A percentile compares a stretch with the other conserved stretches of the same genome.
Evolutionary conservation across 345 rosid genomes (phyloP).

Genomic region (Eucalyptus paniculata): DNA sequence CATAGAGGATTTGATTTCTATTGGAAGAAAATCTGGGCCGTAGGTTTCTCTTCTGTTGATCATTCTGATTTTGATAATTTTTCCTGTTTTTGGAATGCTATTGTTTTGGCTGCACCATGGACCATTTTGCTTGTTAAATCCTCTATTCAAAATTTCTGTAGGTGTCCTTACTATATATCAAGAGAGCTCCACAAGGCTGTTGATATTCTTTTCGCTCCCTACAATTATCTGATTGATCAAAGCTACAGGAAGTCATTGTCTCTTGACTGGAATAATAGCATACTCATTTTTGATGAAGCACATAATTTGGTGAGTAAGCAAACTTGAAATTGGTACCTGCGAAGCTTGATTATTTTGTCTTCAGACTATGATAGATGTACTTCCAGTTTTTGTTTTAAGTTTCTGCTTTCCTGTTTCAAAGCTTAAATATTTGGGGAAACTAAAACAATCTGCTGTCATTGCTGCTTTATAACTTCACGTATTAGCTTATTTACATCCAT

Average conservation of each 20-base stretch:
- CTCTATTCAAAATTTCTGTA: conserved; percentile 4
- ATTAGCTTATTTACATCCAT: not conserved
- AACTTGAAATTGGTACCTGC: not conserved
- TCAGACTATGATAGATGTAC: not conserved
- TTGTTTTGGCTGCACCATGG: not conserved
- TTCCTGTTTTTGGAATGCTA: not conserved
- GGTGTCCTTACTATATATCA: conserved; percentile 84
- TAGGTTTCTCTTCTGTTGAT: conserved; percentile 20
- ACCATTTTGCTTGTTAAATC: not conserved
- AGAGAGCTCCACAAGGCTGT: conserved; percentile 80
- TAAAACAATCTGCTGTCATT: not conserved
- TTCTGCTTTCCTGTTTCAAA: not conserved
- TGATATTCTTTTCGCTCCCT: conserved; percentile 85
- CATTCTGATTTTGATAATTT: not conserved
- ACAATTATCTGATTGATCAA: conserved; percentile 82
- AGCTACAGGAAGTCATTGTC: conserved; percentile 51
- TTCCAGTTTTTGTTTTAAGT: not conserved
- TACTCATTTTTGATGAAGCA: conserved; percentile 94
- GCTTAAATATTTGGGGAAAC: not conserved
- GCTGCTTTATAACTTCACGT: not conserved
- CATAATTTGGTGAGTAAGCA: conserved; percentile 78
- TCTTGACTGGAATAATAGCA: conserved; percentile 50
- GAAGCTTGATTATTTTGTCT: not conserved
- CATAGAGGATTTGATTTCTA: conserved; percentile 85
- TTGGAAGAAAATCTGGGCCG: conserved; percentile 78